Percentiles rank a stretch among this genome's conserved stretches.
phyloP scores from a whole-genome alignment of 306 rosid species.

The Dryas octopetala region DNA sequence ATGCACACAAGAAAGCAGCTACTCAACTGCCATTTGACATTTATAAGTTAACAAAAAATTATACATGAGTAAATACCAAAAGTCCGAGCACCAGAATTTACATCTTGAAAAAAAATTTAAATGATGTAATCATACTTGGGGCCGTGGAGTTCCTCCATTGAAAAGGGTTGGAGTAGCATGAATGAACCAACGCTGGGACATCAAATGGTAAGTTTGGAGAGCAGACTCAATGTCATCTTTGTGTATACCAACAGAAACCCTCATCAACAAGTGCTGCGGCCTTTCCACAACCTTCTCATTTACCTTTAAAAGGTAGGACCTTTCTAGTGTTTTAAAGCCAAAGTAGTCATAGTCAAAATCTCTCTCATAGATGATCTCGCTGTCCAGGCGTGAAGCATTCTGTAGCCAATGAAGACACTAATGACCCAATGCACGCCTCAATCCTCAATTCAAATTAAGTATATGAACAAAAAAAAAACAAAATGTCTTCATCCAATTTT shows the following conservation, averaged over 20 bases:
- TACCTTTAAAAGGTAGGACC: constrained; percentile 78
- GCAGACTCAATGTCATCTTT: constrained; percentile 79
- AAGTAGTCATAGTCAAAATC: constrained; percentile 86
- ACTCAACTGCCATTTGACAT: constrained; percentile 60
- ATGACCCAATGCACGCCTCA: not conserved
- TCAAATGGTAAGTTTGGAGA: constrained; percentile 69
- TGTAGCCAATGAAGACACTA: constrained; percentile 14
- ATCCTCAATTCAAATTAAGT: no score
- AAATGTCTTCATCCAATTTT: no score
- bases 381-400: constrained; percentile 85
- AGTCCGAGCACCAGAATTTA: not conserved
- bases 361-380: constrained; percentile 83
- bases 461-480: no score
- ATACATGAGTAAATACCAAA: not conserved
- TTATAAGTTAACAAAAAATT: no score
- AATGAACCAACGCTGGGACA: constrained; percentile 94
- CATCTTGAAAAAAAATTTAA: not conserved
- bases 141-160: constrained; percentile 87
- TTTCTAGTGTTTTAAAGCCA: constrained; percentile 90
- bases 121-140: constrained; percentile 48
- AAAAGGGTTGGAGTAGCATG: constrained; percentile 95
- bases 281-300: constrained; percentile 78
- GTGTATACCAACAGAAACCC: constrained; percentile 95
- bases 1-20: constrained; percentile 88
- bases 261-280: constrained; percentile 94